Conservation (phyloP, 1,284 basidiomycete genomes). For the Uromyces viciae-fabae region DNA sequence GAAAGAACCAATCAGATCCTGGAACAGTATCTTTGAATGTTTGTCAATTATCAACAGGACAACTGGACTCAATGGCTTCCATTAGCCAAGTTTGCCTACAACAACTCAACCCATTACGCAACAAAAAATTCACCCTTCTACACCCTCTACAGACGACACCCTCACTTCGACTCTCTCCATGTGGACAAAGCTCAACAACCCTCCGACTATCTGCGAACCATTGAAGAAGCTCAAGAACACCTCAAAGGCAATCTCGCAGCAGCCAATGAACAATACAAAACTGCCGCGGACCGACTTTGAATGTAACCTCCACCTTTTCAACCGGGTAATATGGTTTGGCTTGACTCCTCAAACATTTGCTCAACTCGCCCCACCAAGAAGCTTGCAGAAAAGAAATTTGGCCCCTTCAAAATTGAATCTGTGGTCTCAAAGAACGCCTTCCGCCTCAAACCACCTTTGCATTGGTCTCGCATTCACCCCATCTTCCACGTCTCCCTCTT, state of each 20-base stretch:
- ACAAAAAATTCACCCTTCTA: conserved; percentile 13
- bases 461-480: neutral
- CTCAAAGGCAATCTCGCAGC: neutral
- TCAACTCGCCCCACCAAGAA: neutral
- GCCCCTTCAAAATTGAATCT: neutral
- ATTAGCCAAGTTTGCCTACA: conserved; percentile 9
- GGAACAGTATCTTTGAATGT: neutral
- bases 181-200: neutral
- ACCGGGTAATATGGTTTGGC: neutral
- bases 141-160: neutral
- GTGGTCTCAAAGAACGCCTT: neutral
- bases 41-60: conserved; percentile 14
- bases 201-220: neutral
- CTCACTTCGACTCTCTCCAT: neutral
- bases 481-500: neutral
- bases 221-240: neutral
- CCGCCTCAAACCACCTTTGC: neutral
- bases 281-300: neutral
- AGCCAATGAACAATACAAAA: neutral
- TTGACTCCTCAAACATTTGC: neutral
- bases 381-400: neutral
- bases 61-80: neutral
- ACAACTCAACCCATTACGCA: neutral
- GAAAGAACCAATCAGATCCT: conserved; percentile 6
- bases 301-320: neutral